These are phyloP conservation scores for Kodamaea jinghongensis DNA, from an alignment of 805 yeast genomes.

Conservation along the genomic window DNA sequence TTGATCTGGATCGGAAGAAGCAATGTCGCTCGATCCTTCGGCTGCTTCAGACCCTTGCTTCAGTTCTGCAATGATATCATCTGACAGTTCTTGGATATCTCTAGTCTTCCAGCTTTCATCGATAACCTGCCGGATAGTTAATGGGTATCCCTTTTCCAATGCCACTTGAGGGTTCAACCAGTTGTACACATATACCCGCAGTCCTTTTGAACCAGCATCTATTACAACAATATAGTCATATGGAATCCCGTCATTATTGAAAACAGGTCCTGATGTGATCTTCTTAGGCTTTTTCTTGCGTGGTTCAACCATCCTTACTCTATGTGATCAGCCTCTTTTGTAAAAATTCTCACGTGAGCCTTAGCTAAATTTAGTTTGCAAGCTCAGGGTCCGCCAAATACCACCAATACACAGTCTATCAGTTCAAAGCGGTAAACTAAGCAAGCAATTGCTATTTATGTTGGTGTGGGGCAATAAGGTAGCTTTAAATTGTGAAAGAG, in stretches of 20 bases:
- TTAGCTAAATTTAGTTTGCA: too few relatives aligned
- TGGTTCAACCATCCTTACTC: not conserved
- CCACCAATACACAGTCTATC: too few relatives aligned
- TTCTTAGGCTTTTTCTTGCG: slow-evolving; percentile 10
- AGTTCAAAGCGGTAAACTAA: too few relatives aligned
- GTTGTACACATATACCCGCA: slow-evolving; percentile 57
- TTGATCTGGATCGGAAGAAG: slow-evolving; percentile 3
- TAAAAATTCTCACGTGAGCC: not conserved
- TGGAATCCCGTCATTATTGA: slow-evolving; percentile 44
- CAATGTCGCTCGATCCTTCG: too few relatives aligned
- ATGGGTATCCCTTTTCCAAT: slow-evolving; percentile 14
- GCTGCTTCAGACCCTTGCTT: not conserved
- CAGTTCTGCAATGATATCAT: slow-evolving; percentile 1
- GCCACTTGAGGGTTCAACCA: slow-evolving; percentile 46
- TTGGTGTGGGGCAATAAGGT: too few relatives aligned
- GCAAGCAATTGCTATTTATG: too few relatives aligned
- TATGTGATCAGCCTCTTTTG: not conserved
- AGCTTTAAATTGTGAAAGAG: too few relatives aligned
- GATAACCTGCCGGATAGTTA: too few relatives aligned
- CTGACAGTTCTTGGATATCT: not conserved
- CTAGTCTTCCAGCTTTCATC: too few relatives aligned
- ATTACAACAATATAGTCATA: slow-evolving; percentile 59
- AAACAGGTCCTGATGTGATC: slow-evolving; percentile 14
- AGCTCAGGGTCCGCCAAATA: too few relatives aligned
- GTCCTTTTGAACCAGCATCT: slow-evolving; percentile 67